phyloP scores from a whole-genome alignment of 2,329 filamentous ascomycete species.

The Paecilomyces sp. region DNA sequence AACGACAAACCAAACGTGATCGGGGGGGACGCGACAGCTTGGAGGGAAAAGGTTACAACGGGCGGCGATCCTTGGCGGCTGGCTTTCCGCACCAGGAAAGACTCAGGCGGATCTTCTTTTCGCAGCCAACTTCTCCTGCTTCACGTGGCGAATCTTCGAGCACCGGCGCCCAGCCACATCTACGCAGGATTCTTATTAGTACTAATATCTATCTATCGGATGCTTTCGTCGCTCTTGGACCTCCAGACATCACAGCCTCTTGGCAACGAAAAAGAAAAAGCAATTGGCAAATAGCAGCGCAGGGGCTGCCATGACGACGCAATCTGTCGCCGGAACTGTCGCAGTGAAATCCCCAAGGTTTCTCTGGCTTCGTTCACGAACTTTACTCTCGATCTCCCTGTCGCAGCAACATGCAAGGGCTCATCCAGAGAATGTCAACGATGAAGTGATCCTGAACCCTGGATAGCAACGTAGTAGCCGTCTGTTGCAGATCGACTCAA shows the following conservation, averaged over 20 bases:
- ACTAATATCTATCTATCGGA: neutral
- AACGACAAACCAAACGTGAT: conserved; percentile 3
- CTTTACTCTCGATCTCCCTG: neutral
- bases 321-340: neutral
- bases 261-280: neutral
- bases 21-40: conserved; percentile 14
- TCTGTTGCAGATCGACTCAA: neutral
- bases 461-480: neutral
- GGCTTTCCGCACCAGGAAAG: conserved; percentile 7
- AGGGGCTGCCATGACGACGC: neutral
- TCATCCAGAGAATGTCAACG: neutral
- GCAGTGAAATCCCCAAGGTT: neutral
- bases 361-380: neutral
- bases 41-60: conserved; percentile 2
- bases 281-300: neutral
- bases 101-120: neutral
- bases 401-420: neutral
- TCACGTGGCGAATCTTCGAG: neutral
- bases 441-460: neutral
- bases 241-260: neutral
- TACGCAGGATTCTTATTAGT: no score
- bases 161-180: neutral
- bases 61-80: conserved; percentile 5
- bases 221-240: neutral
- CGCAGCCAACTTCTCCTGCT: neutral